Base-by-base conservation (phyloP, 176 grass and related monocot genomes). In the Paspalum notatum region DNA sequence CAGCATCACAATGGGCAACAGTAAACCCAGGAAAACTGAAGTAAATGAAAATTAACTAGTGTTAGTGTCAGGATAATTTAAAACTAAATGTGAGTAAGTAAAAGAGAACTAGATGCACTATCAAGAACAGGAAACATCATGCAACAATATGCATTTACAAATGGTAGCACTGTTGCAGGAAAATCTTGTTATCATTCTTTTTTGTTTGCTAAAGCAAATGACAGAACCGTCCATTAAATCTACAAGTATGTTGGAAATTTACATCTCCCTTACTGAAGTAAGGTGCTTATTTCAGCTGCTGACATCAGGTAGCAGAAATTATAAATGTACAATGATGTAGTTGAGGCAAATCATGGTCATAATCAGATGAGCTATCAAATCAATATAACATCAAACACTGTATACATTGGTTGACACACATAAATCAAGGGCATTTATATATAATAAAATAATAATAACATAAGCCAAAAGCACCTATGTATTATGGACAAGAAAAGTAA, bases 1-100 rank as follows among this genome's bases (percentile, higher is more conserved):
- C 90, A 71, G 86, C 90, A 85, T 99, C 96, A 62, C 96, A 99
- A 60, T 99, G 73, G 69, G 96, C 96, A 72, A 93, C 59, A 53
- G 80, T 84, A 60, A 97, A 75, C 59, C 85, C 82, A 64, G 82
- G 80, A 79, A 90, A 75, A 42, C 94, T 97, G 81, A 82, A 92
- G 48, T 24, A 82, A 78, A 66, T 55, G 47, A 58, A 20, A 11
- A 66, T 61, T 66, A 75, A 66, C 25, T 7, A 50, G 8, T 26
- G 66, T 74, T 3, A 42, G 4, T 41, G 60, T 68, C 22, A 62
- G 26, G 16, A 51, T 52, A 75, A 32, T 24, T 42, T 2, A 66
- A 44, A 56, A 60, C 15, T 42, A 63, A 49, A 75, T 11, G 7
- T 14, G 43, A 69, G 25, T 75, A 50, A 77, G 22, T 13, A 78